Evolutionary conservation across 768 basidiomycete species (phyloP).

Genomic region (Rhizopogon roseolus): DNA sequence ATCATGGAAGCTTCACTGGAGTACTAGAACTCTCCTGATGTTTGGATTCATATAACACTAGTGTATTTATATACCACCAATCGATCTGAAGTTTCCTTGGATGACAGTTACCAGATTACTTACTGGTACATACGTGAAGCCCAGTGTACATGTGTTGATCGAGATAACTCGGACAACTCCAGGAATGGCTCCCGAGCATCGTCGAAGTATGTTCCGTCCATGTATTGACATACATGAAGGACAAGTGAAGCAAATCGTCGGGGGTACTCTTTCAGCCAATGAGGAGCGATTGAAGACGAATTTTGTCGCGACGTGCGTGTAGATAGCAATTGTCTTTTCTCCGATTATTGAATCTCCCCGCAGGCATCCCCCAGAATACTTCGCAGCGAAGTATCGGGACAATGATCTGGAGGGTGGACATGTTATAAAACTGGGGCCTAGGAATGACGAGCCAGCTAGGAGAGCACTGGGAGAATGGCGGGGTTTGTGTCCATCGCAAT

Average conservation of each 20-base stretch:
- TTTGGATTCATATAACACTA: not conserved
- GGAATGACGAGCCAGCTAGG: slow-evolving; percentile 85
- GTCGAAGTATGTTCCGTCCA: slow-evolving; percentile 66
- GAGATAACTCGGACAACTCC: not conserved
- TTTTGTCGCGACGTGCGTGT: slow-evolving; percentile 78
- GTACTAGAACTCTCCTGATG: slow-evolving; percentile 42
- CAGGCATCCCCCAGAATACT: slow-evolving; percentile 76
- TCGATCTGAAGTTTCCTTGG: no score
- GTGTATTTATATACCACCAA: not conserved
- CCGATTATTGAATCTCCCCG: slow-evolving; percentile 1
- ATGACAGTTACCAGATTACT: no score
- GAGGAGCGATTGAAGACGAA: slow-evolving; percentile 73
- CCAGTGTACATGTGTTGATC: not conserved
- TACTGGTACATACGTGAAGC: no score
- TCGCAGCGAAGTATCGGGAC: slow-evolving; percentile 70
- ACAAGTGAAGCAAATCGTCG: slow-evolving; percentile 97
- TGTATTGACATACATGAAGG: slow-evolving; percentile 98
- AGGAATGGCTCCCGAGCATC: slow-evolving; percentile 17
- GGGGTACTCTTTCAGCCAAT: slow-evolving; percentile 78
- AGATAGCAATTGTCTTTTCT: not conserved
- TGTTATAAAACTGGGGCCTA: slow-evolving; percentile 91
- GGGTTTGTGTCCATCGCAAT: slow-evolving; percentile 35
- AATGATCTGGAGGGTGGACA: slow-evolving; percentile 81
- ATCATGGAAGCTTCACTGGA: slow-evolving; percentile 80
- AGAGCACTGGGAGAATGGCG: slow-evolving; percentile 85